Percentiles rank a stretch among this genome's conserved stretches.
Evolutionary conservation across 2,329 filamentous ascomycete genomes (phyloP).

Genomic region (Aspergillus fumigatus): DNA sequence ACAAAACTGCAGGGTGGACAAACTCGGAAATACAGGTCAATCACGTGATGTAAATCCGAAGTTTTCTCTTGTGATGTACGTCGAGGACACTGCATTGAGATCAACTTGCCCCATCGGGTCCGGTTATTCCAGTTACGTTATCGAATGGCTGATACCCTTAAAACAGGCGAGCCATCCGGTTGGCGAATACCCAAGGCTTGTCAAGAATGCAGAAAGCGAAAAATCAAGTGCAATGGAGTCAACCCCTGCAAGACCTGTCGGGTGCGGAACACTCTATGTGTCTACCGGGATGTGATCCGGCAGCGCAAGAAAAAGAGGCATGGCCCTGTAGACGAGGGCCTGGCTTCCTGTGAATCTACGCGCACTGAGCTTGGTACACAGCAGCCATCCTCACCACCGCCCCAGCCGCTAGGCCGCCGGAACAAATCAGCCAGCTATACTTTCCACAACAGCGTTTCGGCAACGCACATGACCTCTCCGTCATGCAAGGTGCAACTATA

Average conservation of each 20-base stretch:
- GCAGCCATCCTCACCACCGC: constrained; percentile 12
- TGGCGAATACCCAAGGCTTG: constrained; percentile 38
- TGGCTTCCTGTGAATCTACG: constrained; percentile 3
- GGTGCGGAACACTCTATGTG: constrained; percentile 26
- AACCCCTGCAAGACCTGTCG: constrained; percentile 40
- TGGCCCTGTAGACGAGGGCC: not conserved
- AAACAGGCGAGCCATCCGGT: constrained; percentile 14
- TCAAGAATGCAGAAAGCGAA: constrained; percentile 39
- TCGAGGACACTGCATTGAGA: not conserved
- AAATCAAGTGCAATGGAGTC: constrained; percentile 38
- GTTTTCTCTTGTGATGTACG: not conserved
- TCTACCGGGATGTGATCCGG: constrained; percentile 36
- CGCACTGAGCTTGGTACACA: constrained; percentile 11
- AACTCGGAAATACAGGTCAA: constrained; percentile 8
- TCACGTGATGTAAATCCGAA: constrained; percentile 14
- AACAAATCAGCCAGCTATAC: constrained; percentile 20
- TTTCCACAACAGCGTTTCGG: constrained; percentile 44
- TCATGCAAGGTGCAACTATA: constrained; percentile 44
- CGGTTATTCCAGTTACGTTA: not conserved
- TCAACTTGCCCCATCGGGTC: not conserved
- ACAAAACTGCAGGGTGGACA: not conserved
- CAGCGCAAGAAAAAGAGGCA: constrained; percentile 32
- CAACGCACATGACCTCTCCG: constrained; percentile 43
- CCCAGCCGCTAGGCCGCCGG: constrained; percentile 12
- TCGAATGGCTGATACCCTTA: constrained; percentile 23